A percentile compares a stretch with the other conserved stretches of the same genome.
Conservation (phyloP, 2,329 filamentous ascomycete genomes). For the Fusarium tanahbumbuense region DNA sequence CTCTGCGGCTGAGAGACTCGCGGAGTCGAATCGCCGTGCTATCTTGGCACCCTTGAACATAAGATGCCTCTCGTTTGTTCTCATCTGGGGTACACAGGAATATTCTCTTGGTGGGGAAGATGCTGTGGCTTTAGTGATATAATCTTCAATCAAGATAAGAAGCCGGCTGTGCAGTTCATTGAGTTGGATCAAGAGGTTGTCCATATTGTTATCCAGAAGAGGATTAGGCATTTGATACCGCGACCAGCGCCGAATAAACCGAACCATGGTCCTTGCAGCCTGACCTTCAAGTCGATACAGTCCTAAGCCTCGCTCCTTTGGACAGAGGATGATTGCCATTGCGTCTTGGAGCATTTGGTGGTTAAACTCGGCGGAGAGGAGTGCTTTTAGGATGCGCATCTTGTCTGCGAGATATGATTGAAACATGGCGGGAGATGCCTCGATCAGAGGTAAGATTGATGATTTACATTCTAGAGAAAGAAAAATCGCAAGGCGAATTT, state of each 20-base stretch:
- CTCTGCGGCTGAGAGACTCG: slow-evolving; percentile 4
- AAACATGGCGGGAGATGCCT: slow-evolving; percentile 26
- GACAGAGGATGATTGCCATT: slow-evolving; percentile 19
- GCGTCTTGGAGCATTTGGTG: slow-evolving; percentile 24
- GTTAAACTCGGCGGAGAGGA: slow-evolving; percentile 18
- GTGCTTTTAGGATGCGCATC: neutral
- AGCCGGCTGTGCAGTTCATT: slow-evolving; percentile 1
- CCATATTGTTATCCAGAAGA: neutral
- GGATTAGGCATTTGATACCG: slow-evolving; percentile 14
- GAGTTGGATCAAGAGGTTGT: neutral
- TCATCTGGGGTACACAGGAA: slow-evolving; percentile 3
- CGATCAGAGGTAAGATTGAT: neutral
- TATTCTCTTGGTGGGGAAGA: slow-evolving; percentile 17
- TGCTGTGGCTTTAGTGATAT: slow-evolving; percentile 31
- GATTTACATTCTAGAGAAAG: neutral
- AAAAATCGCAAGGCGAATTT: slow-evolving; percentile 9
- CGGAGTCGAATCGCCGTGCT: neutral
- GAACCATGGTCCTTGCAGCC: neutral
- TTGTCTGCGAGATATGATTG: slow-evolving; percentile 12
- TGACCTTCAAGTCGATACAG: neutral
- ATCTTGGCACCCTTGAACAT: slow-evolving; percentile 14
- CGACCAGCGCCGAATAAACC: slow-evolving; percentile 1
- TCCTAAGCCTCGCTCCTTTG: neutral
- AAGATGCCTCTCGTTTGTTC: neutral
- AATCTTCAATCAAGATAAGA: slow-evolving; percentile 27